Evolutionary conservation across 176 grass and related monocot genomes (phyloP), one percentile per base, ranked within the genome.

Genomic region (Aegilops sharonensis): DNA sequence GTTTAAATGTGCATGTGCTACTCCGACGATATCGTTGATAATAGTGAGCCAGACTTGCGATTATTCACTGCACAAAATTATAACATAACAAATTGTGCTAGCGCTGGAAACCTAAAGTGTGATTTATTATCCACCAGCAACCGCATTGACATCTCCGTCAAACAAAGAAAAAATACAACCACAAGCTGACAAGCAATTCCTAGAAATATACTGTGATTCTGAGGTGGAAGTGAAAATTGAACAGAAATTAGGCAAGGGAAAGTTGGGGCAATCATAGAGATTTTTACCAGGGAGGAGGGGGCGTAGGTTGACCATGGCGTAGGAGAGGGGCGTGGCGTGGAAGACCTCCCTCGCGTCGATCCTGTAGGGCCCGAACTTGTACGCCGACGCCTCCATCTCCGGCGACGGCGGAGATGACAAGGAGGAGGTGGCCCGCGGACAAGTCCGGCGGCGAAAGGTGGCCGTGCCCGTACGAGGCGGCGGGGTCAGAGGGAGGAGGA

Each of bases 251-350:
- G 47, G 8, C 15, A 56, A 77, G 18, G 27, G 29, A 56, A 56
- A 54, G 15, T 54, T 54, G 6, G 40, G 29, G 14, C 47, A 15
- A 77, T 56, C 6, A 54, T 54, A 54, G 18, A 21, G 25, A 21
- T 54, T 18, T 9, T 20, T 92, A 97, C 95, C 92, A 34, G 92
- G 92, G 30, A 95, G 77, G 40, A 97, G 85, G 6, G 95, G 95
- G 3, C 91, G 87, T 75, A 97, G 92, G 81, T 97, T 97, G 81
- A 98, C 93, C 91, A 95, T 95, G 83, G 89, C 95, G 82, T 87
- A 98, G 89, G 92, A 95, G 77, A 93, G 89, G 60, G 89, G 63
- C 27, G 93, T 95, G 87, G 93, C 74, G 85, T 88, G 84, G 91
- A 98, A 98, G 21, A 98, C 91, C 85, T 98, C 92, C 64, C 87